Evolutionary conservation across 768 basidiomycete genomes (phyloP).

Genomic region (Pisolithus marmoratus): DNA sequence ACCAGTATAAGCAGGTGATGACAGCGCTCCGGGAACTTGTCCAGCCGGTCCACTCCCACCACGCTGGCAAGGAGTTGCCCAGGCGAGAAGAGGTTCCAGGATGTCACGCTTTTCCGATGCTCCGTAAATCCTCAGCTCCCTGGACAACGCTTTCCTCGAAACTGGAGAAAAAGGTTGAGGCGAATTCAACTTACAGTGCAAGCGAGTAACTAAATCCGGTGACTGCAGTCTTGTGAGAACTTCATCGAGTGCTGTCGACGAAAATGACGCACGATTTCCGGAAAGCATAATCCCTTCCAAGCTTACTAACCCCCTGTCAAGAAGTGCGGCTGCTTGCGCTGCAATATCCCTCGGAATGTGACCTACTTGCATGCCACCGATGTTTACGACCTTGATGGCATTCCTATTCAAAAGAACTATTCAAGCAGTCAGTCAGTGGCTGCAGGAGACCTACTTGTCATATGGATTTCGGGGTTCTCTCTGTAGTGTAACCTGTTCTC

Average conservation of each 20-base stretch:
- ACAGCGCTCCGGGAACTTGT: conserved; percentile 7
- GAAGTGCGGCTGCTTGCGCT: conserved; percentile 56
- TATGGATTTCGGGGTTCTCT: conserved; percentile 64
- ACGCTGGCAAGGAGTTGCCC: conserved; percentile 68
- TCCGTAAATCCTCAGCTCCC: conserved; percentile 70
- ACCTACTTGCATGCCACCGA: conserved; percentile 68
- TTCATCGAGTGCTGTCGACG: background rate
- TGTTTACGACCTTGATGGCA: conserved; percentile 80
- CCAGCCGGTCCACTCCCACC: conserved; percentile 26
- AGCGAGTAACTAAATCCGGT: conserved; percentile 47
- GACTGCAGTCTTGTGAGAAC: conserved; percentile 24
- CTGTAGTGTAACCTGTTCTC: conserved; percentile 67
- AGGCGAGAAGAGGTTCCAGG: conserved; percentile 61
- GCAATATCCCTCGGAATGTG: conserved; percentile 66
- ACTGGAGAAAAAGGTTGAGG: background rate
- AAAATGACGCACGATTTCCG: conserved; percentile 51
- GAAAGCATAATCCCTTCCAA: conserved; percentile 66
- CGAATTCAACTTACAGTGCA: conserved; percentile 45
- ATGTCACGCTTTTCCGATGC: conserved; percentile 49
- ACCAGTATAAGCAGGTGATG: conserved; percentile 9
- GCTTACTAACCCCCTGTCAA: conserved; percentile 57
- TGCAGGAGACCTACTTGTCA: conserved; percentile 44
- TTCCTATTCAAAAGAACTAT: conserved; percentile 39
- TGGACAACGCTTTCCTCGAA: conserved; percentile 20
- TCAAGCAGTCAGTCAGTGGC: background rate